Base-by-base conservation (phyloP, 2,329 filamentous ascomycete genomes). In the Diplodia scrobiculata region DNA sequence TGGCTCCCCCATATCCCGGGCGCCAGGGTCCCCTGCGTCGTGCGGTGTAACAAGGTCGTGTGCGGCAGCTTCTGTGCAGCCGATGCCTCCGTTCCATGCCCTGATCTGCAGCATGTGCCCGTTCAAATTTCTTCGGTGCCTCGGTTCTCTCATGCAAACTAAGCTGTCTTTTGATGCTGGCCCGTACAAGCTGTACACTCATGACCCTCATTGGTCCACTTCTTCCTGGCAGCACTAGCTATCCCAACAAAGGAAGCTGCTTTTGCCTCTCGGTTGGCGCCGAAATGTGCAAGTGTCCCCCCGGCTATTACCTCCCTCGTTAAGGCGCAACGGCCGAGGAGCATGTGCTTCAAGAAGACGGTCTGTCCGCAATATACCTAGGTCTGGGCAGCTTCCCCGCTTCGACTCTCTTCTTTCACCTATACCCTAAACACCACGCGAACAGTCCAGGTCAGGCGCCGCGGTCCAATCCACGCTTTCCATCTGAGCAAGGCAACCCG, bases 71-170 rank as follows among this genome's bases (percentile, higher is more conserved):
- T 25, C 34, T 62, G 45, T 34, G 58, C 45, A 36, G 45, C 58
- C 58, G 41, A 62, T 9, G 36, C 45, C 41, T 62, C 58, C 58
- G 58, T 50, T 62, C 21, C 58, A 50, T 50, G 25, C 41, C 32
- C 19, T 48, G 55, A 60, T 60, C 55, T 60, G 59, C 59, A 27
- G 59, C 59, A 63, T 63, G 59, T 63, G 59, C 59, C 25, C 32
- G 32, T 32, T 41, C 21, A 19, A 50, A 32, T 32, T 63, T 32
- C 38, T 63, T 51, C 5, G 41, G 45, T 41, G 60, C 58, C 60
- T 63, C 60, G 48, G 50, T 36, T 29, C 60, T n/a, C 34, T 53
- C 48, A 32, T 48, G 29, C 27, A 29, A 6, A 27, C 48, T 53
- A 63, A 45, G 32, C 48, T 53, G 32, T 41, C 32, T 36, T 63